These are phyloP conservation scores for Candida germanica DNA, from an alignment of 805 yeast genomes.

Conservation along the genomic window DNA sequence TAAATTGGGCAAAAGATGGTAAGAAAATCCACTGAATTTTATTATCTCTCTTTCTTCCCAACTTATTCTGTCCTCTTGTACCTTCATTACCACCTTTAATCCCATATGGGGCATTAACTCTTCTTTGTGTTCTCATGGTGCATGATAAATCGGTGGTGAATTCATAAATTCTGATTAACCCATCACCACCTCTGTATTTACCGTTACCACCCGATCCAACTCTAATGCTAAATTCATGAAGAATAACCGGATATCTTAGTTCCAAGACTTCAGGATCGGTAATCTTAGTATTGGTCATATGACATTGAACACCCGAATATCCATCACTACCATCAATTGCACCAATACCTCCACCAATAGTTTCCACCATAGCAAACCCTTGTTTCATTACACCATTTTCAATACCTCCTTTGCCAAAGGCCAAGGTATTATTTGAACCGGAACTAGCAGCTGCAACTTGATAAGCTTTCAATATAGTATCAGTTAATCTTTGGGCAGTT, in stretches of 20 bases:
- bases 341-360: conserved; percentile 13
- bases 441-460: conserved; percentile 21
- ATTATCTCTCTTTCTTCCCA: conserved; percentile 26
- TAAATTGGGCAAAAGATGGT: conserved; percentile 65
- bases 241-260: conserved; percentile 13
- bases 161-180: conserved; percentile 14
- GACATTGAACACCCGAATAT: conserved; percentile 36
- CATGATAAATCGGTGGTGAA: conserved; percentile 12
- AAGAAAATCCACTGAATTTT: conserved; percentile 19
- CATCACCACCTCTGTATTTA: conserved; percentile 16
- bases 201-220: conserved; percentile 15
- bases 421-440: conserved; percentile 14
- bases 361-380: conserved; percentile 15
- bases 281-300: conserved; percentile 35
- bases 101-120: conserved; percentile 17
- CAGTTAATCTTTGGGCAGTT: conserved; percentile 22
- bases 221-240: conserved; percentile 12
- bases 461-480: conserved; percentile 21
- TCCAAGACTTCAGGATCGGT: conserved; percentile 17
- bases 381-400: conserved; percentile 12
- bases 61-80: conserved; percentile 35
- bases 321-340: conserved; percentile 12
- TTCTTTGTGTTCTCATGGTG: conserved; percentile 15
- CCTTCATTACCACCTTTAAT: conserved; percentile 26
- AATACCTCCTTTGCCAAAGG: conserved; percentile 13